Base-by-base conservation (phyloP, 805 yeast genomes). In the Candida oleophila region DNA sequence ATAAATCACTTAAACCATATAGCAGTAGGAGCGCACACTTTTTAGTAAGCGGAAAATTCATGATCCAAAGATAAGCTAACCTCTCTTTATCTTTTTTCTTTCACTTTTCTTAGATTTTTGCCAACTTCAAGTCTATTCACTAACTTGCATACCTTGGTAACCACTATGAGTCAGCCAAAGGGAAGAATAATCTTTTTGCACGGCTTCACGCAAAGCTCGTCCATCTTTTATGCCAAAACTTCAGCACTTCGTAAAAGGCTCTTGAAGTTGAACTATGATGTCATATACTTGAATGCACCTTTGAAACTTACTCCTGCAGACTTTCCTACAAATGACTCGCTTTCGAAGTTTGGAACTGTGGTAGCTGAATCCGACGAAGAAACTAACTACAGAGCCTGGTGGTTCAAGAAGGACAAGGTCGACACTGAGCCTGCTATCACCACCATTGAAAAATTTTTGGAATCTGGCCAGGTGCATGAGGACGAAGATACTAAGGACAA, bases 181-280 rank as follows among this genome's bases (percentile, higher is more conserved):
- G 77, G 73, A 11, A 83, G 82, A 55, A 74, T 92, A 22, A 71
- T 92, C n/a, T 92, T 94, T 65, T 70, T 94, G 22, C 99, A 92
- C 54, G 98, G 99, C 0, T 90, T 83, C 65, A 81, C 91, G 14
- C 96, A 92, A 72, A 85, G 83, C 51, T 92, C 92, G 4, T 76
- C 85, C 37, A 76, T 85, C 12, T 92, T 92, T 67, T 85, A 95
- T 45, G 88, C 86, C 55, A 92, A 94, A 64, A 84, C 97, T 0
- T 83, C 96, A 1, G 97, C 96, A 2, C 76, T 92, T 22, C 76
- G 98, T 52, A 92, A 94, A 57, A 77, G 82, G 38, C 69, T 94
- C 49, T 76, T 80, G 58, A 74, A 80, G 46, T 72, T 79, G 30
- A 83, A 88, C 41, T 80, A 83, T 55, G 89, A 86, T 56, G 74